Evolutionary conservation across 768 basidiomycete genomes (phyloP), one percentile per base, ranked within the genome.

Genomic region (Tylopilus sp.): DNA sequence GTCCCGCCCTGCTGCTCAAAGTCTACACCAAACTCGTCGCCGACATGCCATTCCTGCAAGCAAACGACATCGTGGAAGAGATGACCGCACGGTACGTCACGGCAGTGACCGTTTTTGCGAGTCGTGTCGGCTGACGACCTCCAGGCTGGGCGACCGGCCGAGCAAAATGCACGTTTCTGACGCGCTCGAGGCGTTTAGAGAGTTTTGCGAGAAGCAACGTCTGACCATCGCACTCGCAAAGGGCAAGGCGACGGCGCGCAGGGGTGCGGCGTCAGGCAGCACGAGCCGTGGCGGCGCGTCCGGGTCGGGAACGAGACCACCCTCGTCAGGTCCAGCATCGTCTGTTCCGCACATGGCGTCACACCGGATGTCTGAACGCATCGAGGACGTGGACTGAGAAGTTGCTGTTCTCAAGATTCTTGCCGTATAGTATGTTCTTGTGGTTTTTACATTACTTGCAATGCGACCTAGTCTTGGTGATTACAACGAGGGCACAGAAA

Each of bases 1-100:
- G 76, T 0, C 41, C 61, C 4, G 45, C 48, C 0, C 44, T 79
- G 6, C 54, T 83, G 42, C 43, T 64, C 14, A 77, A 70, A 37
- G 60, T 79, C 22, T 83, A 79, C 63, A 42, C 51, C 34, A 78
- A 78, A 54, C 59, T 79, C 12, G 29, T 81, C 13, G 72, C 74
- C 34, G 58, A 75, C 44, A 84, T 88, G 84, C 83, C 85, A 1
- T 86, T 76, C 60, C 57, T 87, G 43, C 67, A 71, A 11, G 77
- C 68, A 7, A 46, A 53, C 2, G 86, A 87, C 53, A 64, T 83
- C 12, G 75, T 80, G 1, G 76, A 77, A 16, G 83, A 82, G 61
- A 83, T 88, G 81, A 63, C 76, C 1, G 57, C 55, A 36, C 74
- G 79, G 85, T 84, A 46, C 24, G 76, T 45, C n/a, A 7, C 12